Evolutionary conservation across 2,329 filamentous ascomycete genomes (phyloP), one percentile per base, ranked within the genome.

Genomic region (Claviceps quebecensis): DNA sequence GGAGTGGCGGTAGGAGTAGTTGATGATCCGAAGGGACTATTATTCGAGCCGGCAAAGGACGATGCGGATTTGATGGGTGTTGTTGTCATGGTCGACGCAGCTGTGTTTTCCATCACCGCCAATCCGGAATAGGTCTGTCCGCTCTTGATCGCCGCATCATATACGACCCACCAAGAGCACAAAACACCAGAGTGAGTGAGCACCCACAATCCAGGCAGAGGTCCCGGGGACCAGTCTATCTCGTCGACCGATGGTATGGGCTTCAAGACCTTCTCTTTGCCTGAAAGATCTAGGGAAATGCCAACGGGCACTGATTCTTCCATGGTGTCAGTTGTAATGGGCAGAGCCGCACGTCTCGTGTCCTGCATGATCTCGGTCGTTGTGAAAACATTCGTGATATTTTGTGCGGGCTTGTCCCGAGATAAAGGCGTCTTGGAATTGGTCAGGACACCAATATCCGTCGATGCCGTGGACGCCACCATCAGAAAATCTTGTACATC

Each of bases 171-270:
- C 89, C 91, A 98, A 13, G 82, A 77, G 45, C 80, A 81, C 16
- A 98, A 72, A 9, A 95, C 70, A 56, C 93, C 93, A 61, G 96
- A 87, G 57, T 95, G 84, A 54, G 94, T 97, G 16, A 98, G 72
- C 34, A 88, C 76, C 75, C 93, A 84, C 43, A 95, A 73, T 11
- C 83, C 87, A 5, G 93, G 93, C 8, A 97, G 69, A 13, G 93
- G 91, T 1, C 80, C 82, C 0, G 83, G 76, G 4, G 89, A 94
- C 60, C 90, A 78, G 36, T 85, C 77, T 46, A 94, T 80, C 61
- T 95, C 84, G 55, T 79, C 81, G 56, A 93, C 84, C 1, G 80
- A 76, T 19, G 80, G 80, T 53, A 95, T 85, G 1, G 90, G 90
- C 56, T 84, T 82, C 55, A 80, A 74, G 2, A 95, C 86, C 58